Conservation (phyloP, 306 rosid genomes). For the Cucumis hystrix region DNA sequence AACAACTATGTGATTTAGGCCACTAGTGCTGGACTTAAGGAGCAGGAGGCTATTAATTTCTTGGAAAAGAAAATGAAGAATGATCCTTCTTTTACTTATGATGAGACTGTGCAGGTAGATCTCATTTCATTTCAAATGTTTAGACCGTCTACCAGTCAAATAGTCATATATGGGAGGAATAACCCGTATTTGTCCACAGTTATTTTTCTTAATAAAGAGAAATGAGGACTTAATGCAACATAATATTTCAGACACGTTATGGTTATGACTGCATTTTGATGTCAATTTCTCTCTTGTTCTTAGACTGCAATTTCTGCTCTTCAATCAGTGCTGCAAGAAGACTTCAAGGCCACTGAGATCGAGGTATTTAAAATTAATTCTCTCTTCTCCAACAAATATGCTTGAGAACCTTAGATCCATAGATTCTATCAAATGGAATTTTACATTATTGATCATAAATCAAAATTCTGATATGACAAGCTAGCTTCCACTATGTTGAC, state of each 20-base stretch:
- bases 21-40: constrained; percentile 94
- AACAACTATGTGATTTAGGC: constrained; percentile 33
- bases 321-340: constrained; percentile 99
- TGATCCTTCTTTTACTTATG: constrained; percentile 83
- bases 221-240: neutral
- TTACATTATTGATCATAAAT: neutral
- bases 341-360: constrained; percentile 90
- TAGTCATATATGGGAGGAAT: neutral
- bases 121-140: neutral
- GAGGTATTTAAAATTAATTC: constrained; percentile 44
- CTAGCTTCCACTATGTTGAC: neutral
- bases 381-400: neutral
- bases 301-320: constrained; percentile 95
- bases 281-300: constrained; percentile 1
- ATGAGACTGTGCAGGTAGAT: constrained; percentile 92
- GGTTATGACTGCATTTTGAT: neutral
- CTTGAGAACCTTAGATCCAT: neutral
- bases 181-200: neutral
- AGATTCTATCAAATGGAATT: neutral
- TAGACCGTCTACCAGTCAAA: neutral
- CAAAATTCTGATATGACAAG: neutral
- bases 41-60: constrained; percentile 97
- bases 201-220: neutral
- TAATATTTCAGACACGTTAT: neutral
- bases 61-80: constrained; percentile 99